A percentile compares a stretch with the other conserved stretches of the same genome.
These are phyloP conservation scores for Rhynchospora breviuscula DNA, from an alignment of 176 grass and related monocot genomes.

Conservation along the genomic window DNA sequence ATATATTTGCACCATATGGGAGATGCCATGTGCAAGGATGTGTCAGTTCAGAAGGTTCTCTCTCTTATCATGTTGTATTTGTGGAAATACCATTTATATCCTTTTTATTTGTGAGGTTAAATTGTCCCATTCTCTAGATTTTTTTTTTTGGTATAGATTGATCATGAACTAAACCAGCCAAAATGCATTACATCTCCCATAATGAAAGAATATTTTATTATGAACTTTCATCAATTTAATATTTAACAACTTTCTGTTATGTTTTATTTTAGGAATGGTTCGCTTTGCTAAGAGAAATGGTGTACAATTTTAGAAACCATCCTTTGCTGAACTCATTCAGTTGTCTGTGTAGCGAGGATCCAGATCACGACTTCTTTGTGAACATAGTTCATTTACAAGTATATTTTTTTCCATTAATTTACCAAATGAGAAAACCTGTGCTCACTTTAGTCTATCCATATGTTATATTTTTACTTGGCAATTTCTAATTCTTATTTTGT, in stretches of 20 bases:
- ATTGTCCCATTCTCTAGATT: too few species aligned
- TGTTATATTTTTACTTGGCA: slow-evolving; percentile 9
- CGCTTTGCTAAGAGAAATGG: slow-evolving; percentile 72
- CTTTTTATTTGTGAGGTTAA: neutral
- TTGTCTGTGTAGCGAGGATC: slow-evolving; percentile 73
- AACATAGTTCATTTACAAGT: slow-evolving; percentile 96
- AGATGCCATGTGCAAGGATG: slow-evolving; percentile 67
- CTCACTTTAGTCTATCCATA: neutral
- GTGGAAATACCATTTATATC: too few species aligned
- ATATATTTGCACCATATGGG: slow-evolving; percentile 80
- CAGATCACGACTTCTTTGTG: slow-evolving; percentile 88
- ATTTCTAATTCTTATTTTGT: slow-evolving; percentile 1
- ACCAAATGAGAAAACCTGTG: slow-evolving; percentile 1
- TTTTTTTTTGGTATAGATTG: neutral
- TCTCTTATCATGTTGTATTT: slow-evolving; percentile 10
- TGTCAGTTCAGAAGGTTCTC: slow-evolving; percentile 70
- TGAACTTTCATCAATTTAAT: neutral
- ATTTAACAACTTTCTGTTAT: neutral
- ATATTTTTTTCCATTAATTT: slow-evolving; percentile 27
- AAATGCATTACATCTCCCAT: neutral
- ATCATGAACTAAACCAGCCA: neutral
- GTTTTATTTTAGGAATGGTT: slow-evolving; percentile 73
- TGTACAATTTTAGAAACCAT: slow-evolving; percentile 56
- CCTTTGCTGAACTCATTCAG: slow-evolving; percentile 60
- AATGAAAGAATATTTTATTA: neutral